These are phyloP conservation scores for Aegle marmelos DNA, from an alignment of 345 rosid species.

Conservation along the genomic window DNA sequence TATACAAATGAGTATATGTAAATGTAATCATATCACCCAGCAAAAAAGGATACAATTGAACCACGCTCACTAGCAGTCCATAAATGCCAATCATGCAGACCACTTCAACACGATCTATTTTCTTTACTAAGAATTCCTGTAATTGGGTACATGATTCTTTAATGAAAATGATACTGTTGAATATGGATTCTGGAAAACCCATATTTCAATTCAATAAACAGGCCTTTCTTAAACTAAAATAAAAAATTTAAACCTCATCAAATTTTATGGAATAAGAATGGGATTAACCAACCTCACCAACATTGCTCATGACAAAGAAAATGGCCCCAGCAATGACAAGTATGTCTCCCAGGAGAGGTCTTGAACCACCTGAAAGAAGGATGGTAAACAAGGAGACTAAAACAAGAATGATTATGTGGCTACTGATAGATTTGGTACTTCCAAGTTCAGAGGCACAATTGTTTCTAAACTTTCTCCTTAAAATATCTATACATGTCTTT, in stretches of 20 bases:
- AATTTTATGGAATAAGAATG: neutral
- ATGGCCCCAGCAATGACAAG: conserved; percentile 13
- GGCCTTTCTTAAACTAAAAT: too few relatives aligned
- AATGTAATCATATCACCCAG: neutral
- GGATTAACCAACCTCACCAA: conserved; percentile 29
- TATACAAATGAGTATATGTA: neutral
- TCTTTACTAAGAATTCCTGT: conserved; percentile 65
- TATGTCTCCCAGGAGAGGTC: conserved; percentile 5
- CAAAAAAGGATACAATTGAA: conserved; percentile 45
- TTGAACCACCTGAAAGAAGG: conserved; percentile 17
- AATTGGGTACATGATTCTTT: neutral
- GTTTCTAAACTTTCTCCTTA: too few relatives aligned
- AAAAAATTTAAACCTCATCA: too few relatives aligned
- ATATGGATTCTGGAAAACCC: too few relatives aligned
- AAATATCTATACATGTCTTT: too few relatives aligned
- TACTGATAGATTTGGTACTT: neutral
- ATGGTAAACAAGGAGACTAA: neutral
- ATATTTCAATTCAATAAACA: too few relatives aligned
- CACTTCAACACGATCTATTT: conserved; percentile 48
- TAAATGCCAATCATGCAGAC: conserved; percentile 47
- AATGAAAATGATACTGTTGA: neutral
- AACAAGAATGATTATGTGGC: neutral
- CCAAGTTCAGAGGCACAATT: too few relatives aligned
- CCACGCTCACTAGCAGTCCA: conserved; percentile 44
- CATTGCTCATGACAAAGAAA: conserved; percentile 17